These are phyloP conservation scores for Aspergillus ibericus DNA, from an alignment of 2,329 filamentous ascomycete species.

Conservation along the genomic window DNA sequence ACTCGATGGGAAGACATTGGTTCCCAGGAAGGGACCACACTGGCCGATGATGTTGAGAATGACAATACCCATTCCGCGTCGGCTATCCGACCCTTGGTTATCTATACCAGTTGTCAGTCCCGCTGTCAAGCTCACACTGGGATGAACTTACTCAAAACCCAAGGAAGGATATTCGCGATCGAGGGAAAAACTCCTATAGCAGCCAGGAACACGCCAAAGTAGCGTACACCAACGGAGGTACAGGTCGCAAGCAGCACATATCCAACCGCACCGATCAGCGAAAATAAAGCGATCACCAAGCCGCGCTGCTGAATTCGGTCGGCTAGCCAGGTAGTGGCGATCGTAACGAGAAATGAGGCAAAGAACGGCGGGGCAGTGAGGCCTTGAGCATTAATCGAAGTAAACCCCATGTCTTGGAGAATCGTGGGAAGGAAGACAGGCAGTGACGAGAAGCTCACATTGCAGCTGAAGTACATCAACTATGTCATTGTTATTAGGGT, in stretches of 20 bases:
- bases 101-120: conserved; percentile 40
- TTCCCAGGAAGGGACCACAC: conserved; percentile 63
- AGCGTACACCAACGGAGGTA: conserved; percentile 50
- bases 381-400: conserved; percentile 66
- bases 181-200: conserved; percentile 65
- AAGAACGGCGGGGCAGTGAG: conserved; percentile 72
- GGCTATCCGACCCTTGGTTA: conserved; percentile 68
- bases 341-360: conserved; percentile 63
- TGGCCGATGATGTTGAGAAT: conserved; percentile 69
- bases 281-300: conserved; percentile 58
- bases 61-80: conserved; percentile 65
- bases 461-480: conserved; percentile 61
- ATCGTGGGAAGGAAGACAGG: conserved; percentile 67
- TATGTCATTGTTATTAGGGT: conserved; percentile 15
- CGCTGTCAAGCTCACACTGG: background rate
- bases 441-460: conserved; percentile 65
- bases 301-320: conserved; percentile 66
- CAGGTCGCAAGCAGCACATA: conserved; percentile 65
- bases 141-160: conserved; percentile 54
- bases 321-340: conserved; percentile 63
- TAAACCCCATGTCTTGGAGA: conserved; percentile 67
- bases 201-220: conserved; percentile 56
- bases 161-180: conserved; percentile 70
- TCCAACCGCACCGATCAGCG: conserved; percentile 59
- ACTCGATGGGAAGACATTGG: conserved; percentile 59